Evolutionary conservation across 1,284 basidiomycete genomes (phyloP).

Genomic region (Rhodotorula sp.): DNA sequence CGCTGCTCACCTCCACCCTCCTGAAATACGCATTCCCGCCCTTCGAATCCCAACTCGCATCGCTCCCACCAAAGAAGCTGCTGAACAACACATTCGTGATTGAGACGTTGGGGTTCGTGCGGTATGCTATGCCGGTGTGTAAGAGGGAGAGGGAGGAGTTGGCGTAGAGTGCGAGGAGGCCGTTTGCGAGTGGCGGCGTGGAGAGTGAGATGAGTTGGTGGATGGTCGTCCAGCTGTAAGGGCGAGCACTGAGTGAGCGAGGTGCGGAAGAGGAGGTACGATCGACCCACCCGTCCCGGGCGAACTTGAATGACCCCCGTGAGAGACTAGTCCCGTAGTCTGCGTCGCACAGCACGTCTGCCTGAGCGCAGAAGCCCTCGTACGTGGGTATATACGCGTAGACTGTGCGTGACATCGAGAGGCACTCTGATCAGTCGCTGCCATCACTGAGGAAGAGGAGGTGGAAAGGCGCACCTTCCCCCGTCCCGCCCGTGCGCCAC

Average conservation of each 20-base stretch:
- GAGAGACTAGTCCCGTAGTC: constrained; percentile 27
- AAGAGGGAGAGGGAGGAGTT: constrained; percentile 24
- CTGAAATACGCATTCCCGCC: constrained; percentile 12
- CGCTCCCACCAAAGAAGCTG: constrained; percentile 36
- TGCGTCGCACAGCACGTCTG: constrained; percentile 26
- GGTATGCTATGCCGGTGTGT: constrained; percentile 26
- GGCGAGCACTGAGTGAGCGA: background rate
- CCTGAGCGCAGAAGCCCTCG: constrained; percentile 10
- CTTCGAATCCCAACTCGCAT: background rate
- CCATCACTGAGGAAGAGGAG: too few species aligned
- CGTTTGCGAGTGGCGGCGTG: constrained; percentile 29
- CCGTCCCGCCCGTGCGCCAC: constrained; percentile 21
- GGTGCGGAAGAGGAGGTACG: background rate
- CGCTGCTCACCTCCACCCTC: constrained; percentile 19
- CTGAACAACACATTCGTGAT: constrained; percentile 29
- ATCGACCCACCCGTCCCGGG: constrained; percentile 1
- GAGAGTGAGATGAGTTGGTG: constrained; percentile 34
- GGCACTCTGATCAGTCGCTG: background rate
- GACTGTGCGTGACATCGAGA: background rate
- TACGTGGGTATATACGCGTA: constrained; percentile 30
- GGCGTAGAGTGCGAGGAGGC: constrained; percentile 26
- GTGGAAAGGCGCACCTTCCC: constrained; percentile 19
- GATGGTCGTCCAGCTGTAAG: constrained; percentile 29
- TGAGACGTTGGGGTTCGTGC: constrained; percentile 14
- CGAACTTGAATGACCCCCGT: constrained; percentile 19